Conservation (phyloP, 108 stramenopile genomes). For the Nitzschia sp. region DNA sequence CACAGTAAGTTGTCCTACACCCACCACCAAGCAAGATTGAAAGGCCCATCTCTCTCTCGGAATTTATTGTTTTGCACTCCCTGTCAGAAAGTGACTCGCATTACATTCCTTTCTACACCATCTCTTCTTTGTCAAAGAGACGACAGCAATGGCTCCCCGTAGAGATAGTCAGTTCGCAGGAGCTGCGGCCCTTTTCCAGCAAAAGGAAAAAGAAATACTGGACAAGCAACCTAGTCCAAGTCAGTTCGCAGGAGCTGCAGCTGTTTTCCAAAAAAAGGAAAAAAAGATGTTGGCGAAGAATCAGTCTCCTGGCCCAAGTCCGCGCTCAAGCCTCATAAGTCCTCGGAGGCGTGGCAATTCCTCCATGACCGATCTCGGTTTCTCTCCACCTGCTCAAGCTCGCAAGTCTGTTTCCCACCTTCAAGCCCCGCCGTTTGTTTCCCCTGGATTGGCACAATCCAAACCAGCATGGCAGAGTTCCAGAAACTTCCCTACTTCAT, state of each 20-base stretch:
- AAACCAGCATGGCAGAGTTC: slow-evolving; percentile 2
- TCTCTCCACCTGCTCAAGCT: neutral
- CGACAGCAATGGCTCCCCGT: neutral
- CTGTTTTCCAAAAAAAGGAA: slow-evolving; percentile 22
- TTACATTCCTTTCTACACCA: no score
- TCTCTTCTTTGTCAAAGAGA: no score
- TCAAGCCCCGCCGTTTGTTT: slow-evolving; percentile 19
- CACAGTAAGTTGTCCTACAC: no score
- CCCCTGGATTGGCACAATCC: slow-evolving; percentile 3
- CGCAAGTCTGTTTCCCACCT: neutral
- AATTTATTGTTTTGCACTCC: no score
- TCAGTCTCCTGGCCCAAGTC: neutral
- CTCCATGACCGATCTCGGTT: slow-evolving; percentile 1
- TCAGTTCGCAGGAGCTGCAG: slow-evolving; percentile 26
- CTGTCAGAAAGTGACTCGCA: no score
- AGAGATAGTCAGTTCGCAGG: slow-evolving; percentile 27
- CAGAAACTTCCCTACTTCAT: slow-evolving; percentile 5
- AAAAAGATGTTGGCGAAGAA: neutral
- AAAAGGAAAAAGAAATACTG: slow-evolving; percentile 17
- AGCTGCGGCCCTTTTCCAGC: slow-evolving; percentile 21
- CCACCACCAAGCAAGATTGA: no score
- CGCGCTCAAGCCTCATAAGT: neutral
- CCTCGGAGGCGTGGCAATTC: slow-evolving; percentile 1
- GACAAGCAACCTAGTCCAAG: neutral
- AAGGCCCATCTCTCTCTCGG: no score